Evolutionary conservation across 2,329 filamentous ascomycete genomes (phyloP).

Genomic region (Lizonia empirigonia): DNA sequence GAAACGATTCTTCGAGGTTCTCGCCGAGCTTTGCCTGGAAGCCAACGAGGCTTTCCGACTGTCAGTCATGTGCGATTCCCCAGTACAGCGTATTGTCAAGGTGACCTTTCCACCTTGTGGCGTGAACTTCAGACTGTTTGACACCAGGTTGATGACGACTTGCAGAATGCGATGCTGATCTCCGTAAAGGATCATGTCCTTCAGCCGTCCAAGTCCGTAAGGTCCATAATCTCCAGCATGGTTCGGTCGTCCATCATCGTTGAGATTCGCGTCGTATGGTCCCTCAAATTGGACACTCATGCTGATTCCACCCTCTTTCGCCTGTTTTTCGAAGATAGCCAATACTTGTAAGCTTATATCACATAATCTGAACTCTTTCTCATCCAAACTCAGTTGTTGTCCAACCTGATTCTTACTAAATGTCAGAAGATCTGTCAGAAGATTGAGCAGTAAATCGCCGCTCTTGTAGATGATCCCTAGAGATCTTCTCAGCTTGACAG

Average conservation of each 20-base stretch:
- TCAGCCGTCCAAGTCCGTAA: conserved; percentile 69
- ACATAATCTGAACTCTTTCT: conserved; percentile 82
- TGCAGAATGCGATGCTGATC: conserved; percentile 90
- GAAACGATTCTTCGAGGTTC: conserved; percentile 42
- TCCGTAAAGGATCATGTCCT: conserved; percentile 90
- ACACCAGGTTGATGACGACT: conserved; percentile 91
- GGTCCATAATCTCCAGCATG: conserved; percentile 66
- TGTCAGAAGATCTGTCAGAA: conserved; percentile 86
- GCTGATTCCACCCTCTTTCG: conserved; percentile 76
- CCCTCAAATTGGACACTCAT: conserved; percentile 75
- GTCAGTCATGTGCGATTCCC: conserved; percentile 57
- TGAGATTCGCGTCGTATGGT: conserved; percentile 47
- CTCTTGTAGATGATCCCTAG: conserved; percentile 89
- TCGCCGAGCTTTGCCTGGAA: conserved; percentile 49
- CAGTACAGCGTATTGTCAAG: conserved; percentile 75
- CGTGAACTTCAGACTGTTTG: conserved; percentile 91
- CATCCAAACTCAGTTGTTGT: conserved; percentile 78
- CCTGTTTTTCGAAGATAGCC: conserved; percentile 89
- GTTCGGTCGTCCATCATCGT: conserved; percentile 45
- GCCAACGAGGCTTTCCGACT: conserved; percentile 55
- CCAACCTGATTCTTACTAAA: conserved; percentile 96
- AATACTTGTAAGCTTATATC: conserved; percentile 82
- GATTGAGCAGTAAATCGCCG: conserved; percentile 79
- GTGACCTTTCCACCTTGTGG: conserved; percentile 75
- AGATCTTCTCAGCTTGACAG: conserved; percentile 77